Conservation (phyloP, 2,329 filamentous ascomycete species). For the Tolypocladium capitatum region DNA sequence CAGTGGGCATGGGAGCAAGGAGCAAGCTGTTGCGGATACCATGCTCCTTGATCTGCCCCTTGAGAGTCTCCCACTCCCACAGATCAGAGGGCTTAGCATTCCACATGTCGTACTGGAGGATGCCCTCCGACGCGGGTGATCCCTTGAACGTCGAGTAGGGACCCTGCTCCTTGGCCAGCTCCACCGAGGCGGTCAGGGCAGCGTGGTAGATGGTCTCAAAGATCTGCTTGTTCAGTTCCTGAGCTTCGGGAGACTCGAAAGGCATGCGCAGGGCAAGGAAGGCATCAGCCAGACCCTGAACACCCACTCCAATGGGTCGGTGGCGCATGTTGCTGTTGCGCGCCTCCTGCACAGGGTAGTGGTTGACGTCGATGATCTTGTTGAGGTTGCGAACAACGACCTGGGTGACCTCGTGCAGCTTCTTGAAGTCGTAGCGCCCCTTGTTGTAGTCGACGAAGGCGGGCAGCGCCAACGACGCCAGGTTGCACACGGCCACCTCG, state of each 20-base stretch:
- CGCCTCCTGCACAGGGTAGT: constrained; percentile 93
- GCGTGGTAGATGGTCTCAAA: constrained; percentile 99
- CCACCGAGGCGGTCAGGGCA: constrained; percentile 75
- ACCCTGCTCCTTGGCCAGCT: constrained; percentile 72
- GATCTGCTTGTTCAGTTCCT: constrained; percentile 91
- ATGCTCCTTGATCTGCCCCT: constrained; percentile 81
- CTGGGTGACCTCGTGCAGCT: constrained; percentile 87
- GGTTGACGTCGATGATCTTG: constrained; percentile 96
- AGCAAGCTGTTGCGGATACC: constrained; percentile 93
- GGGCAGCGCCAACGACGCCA: constrained; percentile 86
- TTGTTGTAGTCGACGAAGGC: constrained; percentile 79
- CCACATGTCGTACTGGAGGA: constrained; percentile 99
- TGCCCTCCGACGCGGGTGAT: constrained; percentile 85
- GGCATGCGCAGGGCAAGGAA: constrained; percentile 95
- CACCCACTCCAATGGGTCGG: constrained; percentile 88
- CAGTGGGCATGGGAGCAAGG: constrained; percentile 94
- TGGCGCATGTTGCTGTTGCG: constrained; percentile 95
- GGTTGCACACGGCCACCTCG: constrained; percentile 96
- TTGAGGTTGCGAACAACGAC: constrained; percentile 92
- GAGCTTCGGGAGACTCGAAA: constrained; percentile 91
- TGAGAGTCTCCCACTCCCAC: constrained; percentile 89
- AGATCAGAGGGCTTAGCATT: constrained; percentile 82
- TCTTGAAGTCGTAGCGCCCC: constrained; percentile 86
- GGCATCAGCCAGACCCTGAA: constrained; percentile 93
- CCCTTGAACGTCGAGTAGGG: constrained; percentile 85